Evolutionary conservation across 495 filamentous ascomycete genomes (phyloP), one percentile per base, ranked within the genome.

Genomic region (Penicillium atrosanguineum): DNA sequence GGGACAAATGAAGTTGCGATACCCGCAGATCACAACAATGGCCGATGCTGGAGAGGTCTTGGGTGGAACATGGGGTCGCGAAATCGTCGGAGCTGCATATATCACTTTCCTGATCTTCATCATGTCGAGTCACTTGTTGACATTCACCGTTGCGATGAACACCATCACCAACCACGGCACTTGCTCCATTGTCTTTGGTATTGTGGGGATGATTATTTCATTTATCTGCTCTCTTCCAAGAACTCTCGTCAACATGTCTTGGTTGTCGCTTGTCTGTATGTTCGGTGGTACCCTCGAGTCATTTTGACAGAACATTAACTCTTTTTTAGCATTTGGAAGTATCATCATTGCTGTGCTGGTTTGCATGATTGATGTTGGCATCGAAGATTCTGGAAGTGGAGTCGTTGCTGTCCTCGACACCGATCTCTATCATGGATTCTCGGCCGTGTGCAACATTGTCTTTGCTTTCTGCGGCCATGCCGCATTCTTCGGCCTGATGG

Each of bases 71-170:
- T 72, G 80, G 21, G 87, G 87, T 0, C 82, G 84, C 43, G 84
- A 87, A 56, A 57, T 92, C 16, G 67, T 88, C 55, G 84, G 84
- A 7, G 66, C 69, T 46, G 83, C 79, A 52, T 85, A 87, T 63
- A 74, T 81, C 20, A 57, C 89, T 42, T 86, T 91, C 67, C 75
- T 91, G 29, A 65, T 87, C 28, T 91, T 94, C 73, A 82, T 89
- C 61, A 87, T 89, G 76, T 86, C 82, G 21, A 88, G 86, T 28
- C 90, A 94, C 64, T 75, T 91, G 43, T 73, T 92, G 46, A 88
- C 86, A 0, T 91, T 90, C 65, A 82, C 79, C 23, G 88, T 93
- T 57, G 86, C 86, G 59, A 81, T 91, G 71, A 86, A 86, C 50
- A 82, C 76, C 20, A 71, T 92, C 46, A 85, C 87, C 0, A 62